Evolutionary conservation across 1,284 basidiomycete genomes (phyloP), one percentile per base, ranked within the genome.

Genomic region (Stygiomarasmius scandens): DNA sequence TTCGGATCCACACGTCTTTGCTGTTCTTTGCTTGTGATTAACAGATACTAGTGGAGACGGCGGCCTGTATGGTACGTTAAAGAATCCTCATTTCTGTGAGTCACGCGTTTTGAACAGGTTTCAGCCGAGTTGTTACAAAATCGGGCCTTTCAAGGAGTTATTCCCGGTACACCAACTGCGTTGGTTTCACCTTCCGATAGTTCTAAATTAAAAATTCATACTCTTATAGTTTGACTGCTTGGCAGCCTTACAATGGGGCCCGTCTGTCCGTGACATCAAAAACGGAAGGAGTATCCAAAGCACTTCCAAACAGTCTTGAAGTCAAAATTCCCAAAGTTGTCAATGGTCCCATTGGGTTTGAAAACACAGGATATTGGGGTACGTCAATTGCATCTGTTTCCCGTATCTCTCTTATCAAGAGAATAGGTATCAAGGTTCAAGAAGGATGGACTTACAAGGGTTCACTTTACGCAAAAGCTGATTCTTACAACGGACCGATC

Each of bases 361-460:
- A 67, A 25, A 74, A 76, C 44, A 70, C 69, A 3, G 71, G 73
- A 20, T 74, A 63, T 56, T 73, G 69, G 68, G 72, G 73, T 69
- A 56, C 43, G 57, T 44, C 50, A 46, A 16, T 16, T 54, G 19
- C 12, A 29, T 51, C 22, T 59, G 29, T 56, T 3, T 45, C 47
- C 22, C 36, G 19, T 47, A 10, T n/a, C n/a, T n/a, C n/a, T n/a
- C n/a, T n/a, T n/a, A n/a, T n/a, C n/a, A n/a, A n/a, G n/a, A n/a
- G n/a, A 19, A 44, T 43, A 73, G 72, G 74, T 20, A 73, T 77
- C 59, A 75, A 76, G 50, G 65, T 77, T 19, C 66, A 73, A 58
- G 57, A 65, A 29, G 69, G 64, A 8, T 74, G 73, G 71, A 71
- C 67, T 0, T 76, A 75, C 62, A 71, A 66, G 48, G 73, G 67